A percentile compares a stretch with the other conserved stretches of the same genome.
Evolutionary conservation across 2,329 filamentous ascomycete genomes (phyloP).

Genomic region (Pseudogymnoascus sp.): DNA sequence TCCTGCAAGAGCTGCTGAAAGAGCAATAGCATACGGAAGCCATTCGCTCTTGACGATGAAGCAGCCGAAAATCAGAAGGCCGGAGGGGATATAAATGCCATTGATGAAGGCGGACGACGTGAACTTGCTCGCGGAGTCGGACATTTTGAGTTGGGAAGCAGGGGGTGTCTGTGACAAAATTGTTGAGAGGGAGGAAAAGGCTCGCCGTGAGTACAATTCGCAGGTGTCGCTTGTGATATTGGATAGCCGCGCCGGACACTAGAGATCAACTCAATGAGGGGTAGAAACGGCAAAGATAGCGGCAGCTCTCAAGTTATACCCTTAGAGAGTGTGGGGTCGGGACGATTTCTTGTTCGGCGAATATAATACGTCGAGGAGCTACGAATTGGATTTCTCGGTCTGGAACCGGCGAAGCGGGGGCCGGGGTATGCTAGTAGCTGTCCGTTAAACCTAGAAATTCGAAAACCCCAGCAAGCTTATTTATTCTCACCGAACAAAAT

Average conservation of each 20-base stretch:
- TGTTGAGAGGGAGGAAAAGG: background rate
- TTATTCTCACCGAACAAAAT: background rate
- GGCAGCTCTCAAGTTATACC: conserved; percentile 3
- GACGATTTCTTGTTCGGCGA: background rate
- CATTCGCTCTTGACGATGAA: conserved; percentile 74
- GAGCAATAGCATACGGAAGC: conserved; percentile 59
- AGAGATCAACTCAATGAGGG: background rate
- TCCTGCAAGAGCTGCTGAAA: conserved; percentile 59
- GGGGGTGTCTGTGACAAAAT: background rate
- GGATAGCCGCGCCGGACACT: background rate
- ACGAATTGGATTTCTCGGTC: conserved; percentile 6
- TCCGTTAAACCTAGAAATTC: background rate
- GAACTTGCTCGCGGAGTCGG: conserved; percentile 1
- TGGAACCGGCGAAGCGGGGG: background rate
- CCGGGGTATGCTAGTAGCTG: background rate
- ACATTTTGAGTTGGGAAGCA: background rate
- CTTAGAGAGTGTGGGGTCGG: background rate
- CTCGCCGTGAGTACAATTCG: background rate
- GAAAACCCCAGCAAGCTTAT: background rate
- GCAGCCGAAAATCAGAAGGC: conserved; percentile 67
- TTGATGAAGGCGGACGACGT: conserved; percentile 59
- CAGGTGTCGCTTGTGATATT: background rate
- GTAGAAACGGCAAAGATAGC: background rate
- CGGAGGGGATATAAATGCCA: conserved; percentile 78
- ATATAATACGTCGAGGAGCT: background rate